Conservation (phyloP, 2,329 filamentous ascomycete genomes). For the Verticillium nonalfalfae region DNA sequence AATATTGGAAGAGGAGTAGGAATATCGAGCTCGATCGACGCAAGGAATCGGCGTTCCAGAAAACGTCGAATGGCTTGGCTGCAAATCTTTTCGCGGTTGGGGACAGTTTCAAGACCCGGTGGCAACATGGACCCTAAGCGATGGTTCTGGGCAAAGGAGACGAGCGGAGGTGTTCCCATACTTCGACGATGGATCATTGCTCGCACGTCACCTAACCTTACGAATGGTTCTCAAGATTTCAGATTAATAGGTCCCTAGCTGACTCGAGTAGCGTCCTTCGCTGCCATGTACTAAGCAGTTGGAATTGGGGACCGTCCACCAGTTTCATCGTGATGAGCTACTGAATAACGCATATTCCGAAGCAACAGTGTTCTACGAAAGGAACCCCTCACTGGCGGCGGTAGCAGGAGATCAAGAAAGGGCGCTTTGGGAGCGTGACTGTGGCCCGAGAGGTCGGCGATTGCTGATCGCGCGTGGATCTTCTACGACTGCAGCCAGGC, state of each 20-base stretch:
- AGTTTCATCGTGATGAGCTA: too few relatives aligned
- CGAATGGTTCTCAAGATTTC: too few relatives aligned
- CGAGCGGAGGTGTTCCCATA: neutral
- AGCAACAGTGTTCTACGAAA: too few relatives aligned
- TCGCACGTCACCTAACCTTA: too few relatives aligned
- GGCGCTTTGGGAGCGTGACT: neutral
- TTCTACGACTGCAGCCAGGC: neutral
- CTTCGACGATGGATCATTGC: neutral
- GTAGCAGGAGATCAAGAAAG: neutral
- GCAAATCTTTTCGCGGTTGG: neutral
- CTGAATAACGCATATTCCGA: too few relatives aligned
- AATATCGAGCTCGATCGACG: too few relatives aligned
- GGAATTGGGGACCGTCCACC: too few relatives aligned
- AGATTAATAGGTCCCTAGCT: neutral
- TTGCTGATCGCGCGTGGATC: neutral
- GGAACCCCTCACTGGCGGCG: neutral
- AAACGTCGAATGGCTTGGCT: neutral
- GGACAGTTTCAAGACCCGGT: neutral
- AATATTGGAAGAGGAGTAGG: too few relatives aligned
- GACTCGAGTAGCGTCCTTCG: neutral
- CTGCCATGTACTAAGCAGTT: too few relatives aligned
- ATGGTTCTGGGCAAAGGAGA: neutral
- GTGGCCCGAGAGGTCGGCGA: neutral
- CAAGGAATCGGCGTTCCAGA: neutral
- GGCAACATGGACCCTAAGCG: neutral